Evolutionary conservation across 2,329 filamentous ascomycete genomes (phyloP).

Genomic region (Dactylellina haptotyla): DNA sequence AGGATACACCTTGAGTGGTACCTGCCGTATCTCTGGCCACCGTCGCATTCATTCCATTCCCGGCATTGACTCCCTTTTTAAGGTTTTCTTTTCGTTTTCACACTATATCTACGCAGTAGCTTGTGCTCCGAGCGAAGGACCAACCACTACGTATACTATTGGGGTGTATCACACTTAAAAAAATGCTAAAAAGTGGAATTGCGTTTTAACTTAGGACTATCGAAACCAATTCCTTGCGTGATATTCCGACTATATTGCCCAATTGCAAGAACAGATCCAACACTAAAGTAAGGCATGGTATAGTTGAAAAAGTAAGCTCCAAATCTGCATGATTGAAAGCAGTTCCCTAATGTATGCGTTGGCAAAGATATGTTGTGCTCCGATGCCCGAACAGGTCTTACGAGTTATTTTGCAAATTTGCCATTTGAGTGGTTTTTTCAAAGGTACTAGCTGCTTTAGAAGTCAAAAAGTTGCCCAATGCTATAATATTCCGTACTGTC

Average conservation of each 20-base stretch:
- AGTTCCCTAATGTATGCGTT: slow-evolving; percentile 13
- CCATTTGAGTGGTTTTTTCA: too few species aligned
- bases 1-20: not conserved
- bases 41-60: slow-evolving; percentile 25
- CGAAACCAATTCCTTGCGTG: not conserved
- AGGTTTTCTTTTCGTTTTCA: not conserved
- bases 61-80: not conserved
- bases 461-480: not conserved
- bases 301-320: too few species aligned
- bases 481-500: slow-evolving; percentile 1
- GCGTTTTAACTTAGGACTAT: not conserved
- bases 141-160: too few species aligned
- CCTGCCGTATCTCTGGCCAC: slow-evolving; percentile 43
- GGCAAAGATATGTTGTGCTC: slow-evolving; percentile 18
- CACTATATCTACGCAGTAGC: not conserved
- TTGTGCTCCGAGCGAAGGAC: not conserved
- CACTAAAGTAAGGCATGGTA: too few species aligned
- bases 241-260: slow-evolving; percentile 3
- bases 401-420: not conserved
- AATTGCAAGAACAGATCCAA: not conserved
- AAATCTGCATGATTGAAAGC: not conserved
- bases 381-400: too few species aligned
- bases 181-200: not conserved
- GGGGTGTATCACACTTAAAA: not conserved
- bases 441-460: slow-evolving; percentile 14